These are phyloP conservation scores for Opeltia flavorubescens DNA, from an alignment of 495 filamentous ascomycete genomes.

Conservation along the genomic window DNA sequence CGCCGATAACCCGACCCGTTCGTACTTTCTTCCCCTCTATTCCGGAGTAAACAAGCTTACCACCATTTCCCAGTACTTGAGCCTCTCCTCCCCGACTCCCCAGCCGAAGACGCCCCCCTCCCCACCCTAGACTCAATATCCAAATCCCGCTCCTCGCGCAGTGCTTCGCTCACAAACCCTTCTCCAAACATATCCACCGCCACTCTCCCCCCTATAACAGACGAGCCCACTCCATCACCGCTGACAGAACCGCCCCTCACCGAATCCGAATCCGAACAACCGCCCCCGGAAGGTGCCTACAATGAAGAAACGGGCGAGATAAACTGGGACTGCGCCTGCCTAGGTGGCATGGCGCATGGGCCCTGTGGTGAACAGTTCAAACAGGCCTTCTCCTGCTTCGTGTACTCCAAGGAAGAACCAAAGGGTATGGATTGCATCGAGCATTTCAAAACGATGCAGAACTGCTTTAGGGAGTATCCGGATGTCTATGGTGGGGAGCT, in stretches of 20 bases:
- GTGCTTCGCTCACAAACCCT: neutral
- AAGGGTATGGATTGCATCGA: constrained; percentile 99
- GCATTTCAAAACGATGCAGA: constrained; percentile 95
- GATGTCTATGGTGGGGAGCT: constrained; percentile 88
- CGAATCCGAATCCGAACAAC: constrained; percentile 64
- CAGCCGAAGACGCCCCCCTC: constrained; percentile 18
- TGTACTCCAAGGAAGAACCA: constrained; percentile 85
- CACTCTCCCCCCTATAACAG: neutral
- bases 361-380: constrained; percentile 93
- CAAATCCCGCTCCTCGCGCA: neutral
- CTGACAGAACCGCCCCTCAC: constrained; percentile 33
- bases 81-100: constrained; percentile 25
- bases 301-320: constrained; percentile 98
- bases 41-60: neutral
- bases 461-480: constrained; percentile 84
- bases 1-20: constrained; percentile 68
- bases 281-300: constrained; percentile 69
- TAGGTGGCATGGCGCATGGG: constrained; percentile 94
- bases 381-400: constrained; percentile 93
- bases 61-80: constrained; percentile 5
- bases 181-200: constrained; percentile 8
- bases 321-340: constrained; percentile 98
- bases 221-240: constrained; percentile 7
- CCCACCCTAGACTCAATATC: constrained; percentile 33
- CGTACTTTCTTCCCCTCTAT: constrained; percentile 15